phyloP scores from a whole-genome alignment of 176 grass and related monocot genomes.

The Oryza officinalis region DNA sequence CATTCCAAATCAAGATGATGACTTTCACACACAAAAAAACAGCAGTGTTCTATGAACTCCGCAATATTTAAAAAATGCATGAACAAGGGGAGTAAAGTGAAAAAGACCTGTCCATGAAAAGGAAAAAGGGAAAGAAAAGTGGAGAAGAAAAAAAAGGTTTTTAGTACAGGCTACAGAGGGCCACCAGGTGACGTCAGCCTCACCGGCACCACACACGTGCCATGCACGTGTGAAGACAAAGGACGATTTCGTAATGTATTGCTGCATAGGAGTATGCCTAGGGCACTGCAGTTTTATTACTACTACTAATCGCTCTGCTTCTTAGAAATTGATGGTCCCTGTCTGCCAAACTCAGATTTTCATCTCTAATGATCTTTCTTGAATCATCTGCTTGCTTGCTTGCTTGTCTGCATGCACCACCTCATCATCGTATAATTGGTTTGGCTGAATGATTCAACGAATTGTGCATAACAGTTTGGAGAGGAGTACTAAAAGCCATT shows the following conservation, averaged over 20 bases:
- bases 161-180: neutral
- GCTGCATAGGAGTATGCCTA: neutral
- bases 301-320: no score
- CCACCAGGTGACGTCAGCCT: conserved; percentile 37
- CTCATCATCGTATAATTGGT: no score
- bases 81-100: conserved; percentile 1
- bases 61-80: neutral
- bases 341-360: neutral
- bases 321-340: neutral
- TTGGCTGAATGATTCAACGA: no score
- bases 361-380: neutral
- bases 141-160: neutral
- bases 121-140: conserved; percentile 33
- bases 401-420: no score
- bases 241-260: conserved; percentile 5
- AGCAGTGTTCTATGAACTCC: no score
- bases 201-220: conserved; percentile 53
- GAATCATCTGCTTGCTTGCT: no score
- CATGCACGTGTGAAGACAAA: conserved; percentile 45
- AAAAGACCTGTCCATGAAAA: conserved; percentile 40
- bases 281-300: neutral
- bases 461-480: no score
- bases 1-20: no score
- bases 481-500: no score
- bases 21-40: no score